phyloP scores from a whole-genome alignment of 805 yeast species.

The Nakazawaea molendinolei region DNA sequence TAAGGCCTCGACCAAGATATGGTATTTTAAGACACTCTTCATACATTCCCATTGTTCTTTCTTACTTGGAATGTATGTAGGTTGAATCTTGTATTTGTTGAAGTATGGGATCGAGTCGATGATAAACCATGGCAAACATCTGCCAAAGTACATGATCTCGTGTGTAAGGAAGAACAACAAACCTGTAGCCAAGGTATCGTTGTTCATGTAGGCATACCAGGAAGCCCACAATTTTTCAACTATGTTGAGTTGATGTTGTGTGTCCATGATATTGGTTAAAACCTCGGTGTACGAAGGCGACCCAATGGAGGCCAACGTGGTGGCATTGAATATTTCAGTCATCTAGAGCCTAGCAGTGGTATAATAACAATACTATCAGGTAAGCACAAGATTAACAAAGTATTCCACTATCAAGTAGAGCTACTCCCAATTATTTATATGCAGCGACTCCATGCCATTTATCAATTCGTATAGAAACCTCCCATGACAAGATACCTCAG shows the following conservation, averaged over 20 bases:
- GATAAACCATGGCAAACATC: conserved; percentile 54
- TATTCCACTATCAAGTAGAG: background rate
- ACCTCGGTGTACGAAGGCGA: conserved; percentile 27
- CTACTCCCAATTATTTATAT: background rate
- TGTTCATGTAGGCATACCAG: conserved; percentile 46
- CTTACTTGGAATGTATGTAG: conserved; percentile 41
- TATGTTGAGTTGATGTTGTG: conserved; percentile 35
- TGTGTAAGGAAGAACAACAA: conserved; percentile 47
- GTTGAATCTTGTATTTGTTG: conserved; percentile 48
- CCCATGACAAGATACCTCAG: background rate
- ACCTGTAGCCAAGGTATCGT: conserved; percentile 54
- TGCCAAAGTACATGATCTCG: conserved; percentile 50
- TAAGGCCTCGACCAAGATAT: conserved; percentile 50
- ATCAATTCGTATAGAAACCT: background rate
- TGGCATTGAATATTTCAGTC: conserved; percentile 28
- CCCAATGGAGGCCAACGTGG: conserved; percentile 18
- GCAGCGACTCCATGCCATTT: background rate
- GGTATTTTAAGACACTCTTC: conserved; percentile 49
- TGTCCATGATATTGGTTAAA: conserved; percentile 26
- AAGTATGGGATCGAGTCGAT: conserved; percentile 48
- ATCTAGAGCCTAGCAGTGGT: conserved; percentile 10
- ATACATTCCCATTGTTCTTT: conserved; percentile 59
- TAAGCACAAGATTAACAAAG: background rate
- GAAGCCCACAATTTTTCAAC: conserved; percentile 48
- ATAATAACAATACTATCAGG: background rate